Base-by-base conservation (phyloP, 2,329 filamentous ascomycete genomes). In the Simplicillium aogashimaense region DNA sequence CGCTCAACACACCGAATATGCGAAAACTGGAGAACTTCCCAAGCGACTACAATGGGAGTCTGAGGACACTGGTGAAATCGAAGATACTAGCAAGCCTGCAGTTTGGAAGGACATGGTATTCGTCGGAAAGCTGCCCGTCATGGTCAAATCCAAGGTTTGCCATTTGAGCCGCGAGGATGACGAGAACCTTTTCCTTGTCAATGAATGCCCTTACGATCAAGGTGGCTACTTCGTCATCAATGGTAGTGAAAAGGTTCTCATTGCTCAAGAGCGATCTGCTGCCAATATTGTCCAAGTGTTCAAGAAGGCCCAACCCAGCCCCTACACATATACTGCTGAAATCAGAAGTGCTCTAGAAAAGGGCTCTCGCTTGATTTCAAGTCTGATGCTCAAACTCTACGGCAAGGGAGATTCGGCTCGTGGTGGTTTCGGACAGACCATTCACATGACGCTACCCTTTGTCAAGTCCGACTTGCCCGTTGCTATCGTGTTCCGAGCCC, bases 161-260 rank as follows among this genome's bases (percentile, higher is more conserved):
- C 86, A 94, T 49, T 65, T 98, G 50, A 84, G 84, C 50, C 81
- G 83, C 50, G 78, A 94, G 56, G 77, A 78, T 37, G 90, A 97
- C 48, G 82, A 92, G 39, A 83, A 86, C 37, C 72, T 98, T 2
- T 97, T 94, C 59, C 74, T 85, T 36, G 81, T 94, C 61, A 95
- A 95, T 57, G 92, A 98, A 64, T 98, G 92, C 51, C 92, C 92
- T 1, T 98, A 95, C 61, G 92, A 98, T 56, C 92, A 95, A 57
- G 92, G 92, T 50, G 92, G 92, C 49, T 98, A 98, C 64, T 98
- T 98, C 57, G 87, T 98, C 53, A 98, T 98, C 72, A 98, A 98
- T 66, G 92, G 92, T 34, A 94, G 86, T 63, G 92, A 98, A 59
- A 98, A 98, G 72, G 92, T 98, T 16, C 68, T 98, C 51, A 98